These are phyloP conservation scores for Xylaria longipes DNA, from an alignment of 495 filamentous ascomycete species.

Conservation along the genomic window DNA sequence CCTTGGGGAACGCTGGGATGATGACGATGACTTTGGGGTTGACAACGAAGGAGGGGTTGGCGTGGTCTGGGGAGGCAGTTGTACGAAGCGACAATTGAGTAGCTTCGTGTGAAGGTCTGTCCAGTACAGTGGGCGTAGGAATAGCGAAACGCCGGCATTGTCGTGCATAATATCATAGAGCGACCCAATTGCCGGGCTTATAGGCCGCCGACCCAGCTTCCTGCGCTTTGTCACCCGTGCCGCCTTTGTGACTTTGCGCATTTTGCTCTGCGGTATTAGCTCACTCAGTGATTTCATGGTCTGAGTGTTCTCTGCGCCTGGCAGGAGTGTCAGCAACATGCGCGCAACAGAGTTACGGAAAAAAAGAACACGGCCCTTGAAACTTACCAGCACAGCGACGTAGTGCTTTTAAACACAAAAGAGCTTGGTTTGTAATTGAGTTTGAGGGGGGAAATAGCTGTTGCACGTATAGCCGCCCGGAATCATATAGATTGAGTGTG, in stretches of 20 bases:
- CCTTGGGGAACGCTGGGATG: constrained; percentile 13
- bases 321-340: not conserved
- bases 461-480: not conserved
- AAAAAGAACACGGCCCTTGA: not conserved
- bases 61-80: constrained; percentile 38
- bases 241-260: constrained; percentile 6
- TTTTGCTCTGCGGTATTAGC: not conserved
- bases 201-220: constrained; percentile 28
- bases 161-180: constrained; percentile 56
- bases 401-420: not conserved
- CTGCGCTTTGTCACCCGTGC: constrained; percentile 25
- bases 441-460: not conserved
- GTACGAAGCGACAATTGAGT: constrained; percentile 47
- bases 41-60: constrained; percentile 34
- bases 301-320: not conserved
- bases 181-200: constrained; percentile 48
- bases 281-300: constrained; percentile 14
- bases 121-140: constrained; percentile 52
- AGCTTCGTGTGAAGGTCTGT: constrained; percentile 50
- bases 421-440: not conserved
- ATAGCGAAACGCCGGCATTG: constrained; percentile 47
- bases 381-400: not conserved
- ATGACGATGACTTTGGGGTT: constrained; percentile 11
- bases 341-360: not conserved
- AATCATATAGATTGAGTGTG: not conserved